Base-by-base conservation (phyloP, 345 rosid species). In the Eucalyptus pumila region DNA sequence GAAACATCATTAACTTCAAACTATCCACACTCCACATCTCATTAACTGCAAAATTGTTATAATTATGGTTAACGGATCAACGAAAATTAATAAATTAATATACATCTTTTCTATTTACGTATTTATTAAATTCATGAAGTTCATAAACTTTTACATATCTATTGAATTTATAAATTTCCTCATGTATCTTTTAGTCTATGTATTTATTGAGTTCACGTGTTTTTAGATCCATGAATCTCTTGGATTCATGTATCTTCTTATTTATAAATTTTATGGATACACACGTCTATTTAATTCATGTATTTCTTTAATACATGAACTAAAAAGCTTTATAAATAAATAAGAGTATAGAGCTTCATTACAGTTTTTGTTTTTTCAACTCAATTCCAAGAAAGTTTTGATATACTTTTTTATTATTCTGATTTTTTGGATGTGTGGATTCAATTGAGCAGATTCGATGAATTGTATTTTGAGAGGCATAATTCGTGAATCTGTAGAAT, bases 401-500 rank as follows among this genome's bases (percentile, higher is more conserved):
- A 5, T 49, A 49, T 49, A 49, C 1, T 14, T 49, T 14, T 49
- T 0, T 49, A 49, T 0, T 14, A 0, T 49, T 14, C 0, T 49
- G 1, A 14, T 49, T 49, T 49, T 49, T 49, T 5, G 0, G 0
- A 0, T 49, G 0, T 49, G 1, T 5, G 14, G 3, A 0, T 5
- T 49, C 6, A 1, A 49, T 49, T 49, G 0, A 49, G 5, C 1
- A n/a, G 6, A 0, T 48, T 48, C 2, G 0, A 12, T 12, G 0
- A 48, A 0, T 48, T 48, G 0, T 14, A 49, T 49, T 0, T 49
- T 5, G 0, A 5, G 0, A 49, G 0, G 1, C 3, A 49, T 49
- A 49, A 0, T 49, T 49, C 0, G 1, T 14, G 0, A 49, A 14
- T 49, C 0, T 49, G 3, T 0, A 2, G 0, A 49, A 49, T 0